Percentiles rank a stretch among this genome's conserved stretches.
Conservation (phyloP, 2,329 filamentous ascomycete genomes). For the Botrytis deweyae region DNA sequence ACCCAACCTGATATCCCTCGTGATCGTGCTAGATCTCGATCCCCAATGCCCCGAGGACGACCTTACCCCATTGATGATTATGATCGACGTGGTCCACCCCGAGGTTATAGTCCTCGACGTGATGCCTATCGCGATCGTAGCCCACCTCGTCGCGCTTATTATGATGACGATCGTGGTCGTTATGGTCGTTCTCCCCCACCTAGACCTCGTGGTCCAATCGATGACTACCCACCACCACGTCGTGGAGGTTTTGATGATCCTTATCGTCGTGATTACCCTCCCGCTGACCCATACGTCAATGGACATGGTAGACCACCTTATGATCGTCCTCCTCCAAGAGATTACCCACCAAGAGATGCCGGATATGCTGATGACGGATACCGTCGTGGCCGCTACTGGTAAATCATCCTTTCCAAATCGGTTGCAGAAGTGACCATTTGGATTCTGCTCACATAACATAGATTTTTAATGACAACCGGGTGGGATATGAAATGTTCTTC, state of each 20-base stretch:
- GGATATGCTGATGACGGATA: slow-evolving; percentile 37
- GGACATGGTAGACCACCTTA: slow-evolving; percentile 51
- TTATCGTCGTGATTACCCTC: slow-evolving; percentile 66
- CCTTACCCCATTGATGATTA: slow-evolving; percentile 77
- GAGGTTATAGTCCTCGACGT: slow-evolving; percentile 81
- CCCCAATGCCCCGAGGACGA: slow-evolving; percentile 61
- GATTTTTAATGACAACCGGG: slow-evolving; percentile 23
- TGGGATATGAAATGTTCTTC: slow-evolving; percentile 22
- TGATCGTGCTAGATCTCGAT: slow-evolving; percentile 76
- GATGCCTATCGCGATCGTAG: slow-evolving; percentile 87
- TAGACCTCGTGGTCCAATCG: slow-evolving; percentile 66
- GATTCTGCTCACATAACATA: slow-evolving; percentile 26
- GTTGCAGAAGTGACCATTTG: slow-evolving; percentile 14
- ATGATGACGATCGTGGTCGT: slow-evolving; percentile 73
- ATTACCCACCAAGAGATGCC: slow-evolving; percentile 39
- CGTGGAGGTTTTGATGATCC: slow-evolving; percentile 74
- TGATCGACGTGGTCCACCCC: slow-evolving; percentile 75
- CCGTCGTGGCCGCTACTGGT: slow-evolving; percentile 38
- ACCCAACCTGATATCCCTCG: slow-evolving; percentile 73
- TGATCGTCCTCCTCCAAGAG: slow-evolving; percentile 45
- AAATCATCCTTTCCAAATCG: slow-evolving; percentile 25
- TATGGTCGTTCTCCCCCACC: slow-evolving; percentile 76
- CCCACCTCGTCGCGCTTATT: slow-evolving; percentile 78
- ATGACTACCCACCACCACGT: slow-evolving; percentile 72
- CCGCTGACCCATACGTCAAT: slow-evolving; percentile 56